phyloP scores from a whole-genome alignment of 129 eudicot species.

The Calendula officinalis region DNA sequence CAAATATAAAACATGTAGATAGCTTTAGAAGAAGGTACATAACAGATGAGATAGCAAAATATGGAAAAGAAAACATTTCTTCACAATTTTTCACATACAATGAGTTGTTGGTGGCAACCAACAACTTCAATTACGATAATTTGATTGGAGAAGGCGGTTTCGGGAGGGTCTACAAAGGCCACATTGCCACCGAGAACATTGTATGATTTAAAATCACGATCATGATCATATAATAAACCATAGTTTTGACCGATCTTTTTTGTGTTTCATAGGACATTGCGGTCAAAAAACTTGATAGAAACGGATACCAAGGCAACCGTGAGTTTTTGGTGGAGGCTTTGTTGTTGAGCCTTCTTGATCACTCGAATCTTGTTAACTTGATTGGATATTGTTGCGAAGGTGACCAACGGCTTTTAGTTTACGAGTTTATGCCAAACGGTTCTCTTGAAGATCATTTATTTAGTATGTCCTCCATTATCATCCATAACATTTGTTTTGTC shows the following conservation, averaged over 20 bases:
- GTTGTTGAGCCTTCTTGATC: constrained; percentile 81
- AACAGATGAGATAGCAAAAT: constrained; percentile 57
- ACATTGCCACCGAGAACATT: constrained; percentile 36
- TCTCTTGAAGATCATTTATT: constrained; percentile 90
- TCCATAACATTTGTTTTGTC: background rate
- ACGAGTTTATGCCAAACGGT: constrained; percentile 75
- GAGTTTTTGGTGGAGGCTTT: constrained; percentile 88
- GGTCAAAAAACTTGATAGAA: constrained; percentile 82
- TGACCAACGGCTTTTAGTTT: constrained; percentile 68
- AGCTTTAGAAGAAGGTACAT: constrained; percentile 58
- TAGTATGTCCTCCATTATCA: constrained; percentile 40
- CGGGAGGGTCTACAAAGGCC: constrained; percentile 90
- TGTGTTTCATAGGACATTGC: constrained; percentile 60
- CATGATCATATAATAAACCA: background rate
- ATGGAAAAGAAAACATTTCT: constrained; percentile 53
- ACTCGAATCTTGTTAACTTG: constrained; percentile 70
- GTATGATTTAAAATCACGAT: constrained; percentile 32
- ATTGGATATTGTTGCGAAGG: constrained; percentile 86
- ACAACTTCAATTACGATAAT: constrained; percentile 50
- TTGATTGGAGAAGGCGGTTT: constrained; percentile 98
- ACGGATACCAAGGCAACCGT: constrained; percentile 87
- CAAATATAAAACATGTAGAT: constrained; percentile 38
- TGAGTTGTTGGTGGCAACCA: constrained; percentile 61
- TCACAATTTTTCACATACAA: constrained; percentile 56
- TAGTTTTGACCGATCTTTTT: background rate